These are phyloP conservation scores for Salmacisia buchloeana DNA, from an alignment of 1,284 basidiomycete genomes.

Conservation along the genomic window DNA sequence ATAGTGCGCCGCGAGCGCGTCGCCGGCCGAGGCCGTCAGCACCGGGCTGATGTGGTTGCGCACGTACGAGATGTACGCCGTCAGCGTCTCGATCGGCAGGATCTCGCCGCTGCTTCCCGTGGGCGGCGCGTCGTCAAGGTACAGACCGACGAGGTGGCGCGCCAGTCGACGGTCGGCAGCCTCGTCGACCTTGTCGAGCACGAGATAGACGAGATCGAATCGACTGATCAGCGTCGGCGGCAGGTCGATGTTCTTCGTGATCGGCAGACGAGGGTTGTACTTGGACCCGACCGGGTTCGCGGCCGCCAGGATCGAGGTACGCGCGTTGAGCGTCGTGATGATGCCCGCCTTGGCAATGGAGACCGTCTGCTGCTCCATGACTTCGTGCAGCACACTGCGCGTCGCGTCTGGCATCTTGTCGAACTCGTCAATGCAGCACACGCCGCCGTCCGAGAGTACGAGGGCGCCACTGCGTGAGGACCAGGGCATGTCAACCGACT, in stretches of 20 bases:
- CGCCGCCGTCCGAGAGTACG: constrained; percentile 92
- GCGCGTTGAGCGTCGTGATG: constrained; percentile 93
- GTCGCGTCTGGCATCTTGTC: constrained; percentile 99
- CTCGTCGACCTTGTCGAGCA: constrained; percentile 86
- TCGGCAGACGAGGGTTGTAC: constrained; percentile 82
- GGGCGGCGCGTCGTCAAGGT: constrained; percentile 81
- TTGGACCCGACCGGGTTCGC: constrained; percentile 95
- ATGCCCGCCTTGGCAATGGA: constrained; percentile 99
- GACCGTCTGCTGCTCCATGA: constrained; percentile 99
- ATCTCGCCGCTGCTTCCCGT: constrained; percentile 64
- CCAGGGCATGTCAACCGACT: not conserved
- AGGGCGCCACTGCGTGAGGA: constrained; percentile 70
- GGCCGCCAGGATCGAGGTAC: constrained; percentile 92
- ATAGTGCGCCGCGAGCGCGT: constrained; percentile 80
- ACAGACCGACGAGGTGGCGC: constrained; percentile 85
- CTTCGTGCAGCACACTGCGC: constrained; percentile 93
- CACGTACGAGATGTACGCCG: constrained; percentile 90
- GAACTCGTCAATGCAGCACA: constrained; percentile 99
- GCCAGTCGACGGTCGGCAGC: constrained; percentile 79
- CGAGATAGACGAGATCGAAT: constrained; percentile 95
- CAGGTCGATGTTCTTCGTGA: constrained; percentile 63
- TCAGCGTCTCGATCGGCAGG: constrained; percentile 77
- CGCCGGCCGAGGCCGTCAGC: constrained; percentile 78
- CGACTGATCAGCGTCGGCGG: constrained; percentile 96
- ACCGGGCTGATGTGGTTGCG: constrained; percentile 79